These are phyloP conservation scores for Brachypodium distachyon DNA, from an alignment of 202 grass and related monocot genomes.

Conservation along the genomic window DNA sequence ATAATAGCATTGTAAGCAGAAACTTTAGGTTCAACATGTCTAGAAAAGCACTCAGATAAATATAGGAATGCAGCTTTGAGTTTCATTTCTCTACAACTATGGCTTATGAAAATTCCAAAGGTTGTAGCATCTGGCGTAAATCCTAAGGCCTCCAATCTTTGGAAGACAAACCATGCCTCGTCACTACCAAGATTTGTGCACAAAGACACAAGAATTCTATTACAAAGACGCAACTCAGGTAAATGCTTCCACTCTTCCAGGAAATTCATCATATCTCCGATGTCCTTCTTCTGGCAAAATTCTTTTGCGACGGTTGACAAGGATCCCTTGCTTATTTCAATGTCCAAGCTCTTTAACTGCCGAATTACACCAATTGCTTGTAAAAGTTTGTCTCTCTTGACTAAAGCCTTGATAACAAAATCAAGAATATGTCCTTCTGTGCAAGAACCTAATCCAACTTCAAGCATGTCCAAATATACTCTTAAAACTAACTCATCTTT, in stretches of 20 bases:
- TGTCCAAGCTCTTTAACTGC: constrained; percentile 37
- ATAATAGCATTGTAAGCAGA: constrained; percentile 84
- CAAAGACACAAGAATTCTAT: constrained; percentile 62
- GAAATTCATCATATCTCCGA: constrained; percentile 76
- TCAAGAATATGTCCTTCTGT: constrained; percentile 43
- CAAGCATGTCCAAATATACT: constrained; percentile 82
- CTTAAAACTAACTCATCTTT: constrained; percentile 48
- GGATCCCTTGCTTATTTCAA: constrained; percentile 37
- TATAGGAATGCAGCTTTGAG: constrained; percentile 69
- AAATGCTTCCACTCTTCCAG: constrained; percentile 61
- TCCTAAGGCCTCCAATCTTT: constrained; percentile 69
- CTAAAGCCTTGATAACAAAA: constrained; percentile 46
- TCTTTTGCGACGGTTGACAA: constrained; percentile 52
- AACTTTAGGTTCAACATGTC: constrained; percentile 45
- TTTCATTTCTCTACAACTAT: constrained; percentile 64
- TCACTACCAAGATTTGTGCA: constrained; percentile 56
- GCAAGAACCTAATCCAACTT: constrained; percentile 55
- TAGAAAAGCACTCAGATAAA: constrained; percentile 87
- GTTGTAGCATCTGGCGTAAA: constrained; percentile 62
- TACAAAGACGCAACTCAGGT: constrained; percentile 62
- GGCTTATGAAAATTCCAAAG: constrained; percentile 78
- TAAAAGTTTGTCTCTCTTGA: constrained; percentile 31
- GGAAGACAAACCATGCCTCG: constrained; percentile 60
- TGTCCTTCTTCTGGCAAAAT: constrained; percentile 68
- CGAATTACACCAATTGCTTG: constrained; percentile 55